Base-by-base conservation (phyloP, 331 rosid genomes). In the Pyracantha coccinea region DNA sequence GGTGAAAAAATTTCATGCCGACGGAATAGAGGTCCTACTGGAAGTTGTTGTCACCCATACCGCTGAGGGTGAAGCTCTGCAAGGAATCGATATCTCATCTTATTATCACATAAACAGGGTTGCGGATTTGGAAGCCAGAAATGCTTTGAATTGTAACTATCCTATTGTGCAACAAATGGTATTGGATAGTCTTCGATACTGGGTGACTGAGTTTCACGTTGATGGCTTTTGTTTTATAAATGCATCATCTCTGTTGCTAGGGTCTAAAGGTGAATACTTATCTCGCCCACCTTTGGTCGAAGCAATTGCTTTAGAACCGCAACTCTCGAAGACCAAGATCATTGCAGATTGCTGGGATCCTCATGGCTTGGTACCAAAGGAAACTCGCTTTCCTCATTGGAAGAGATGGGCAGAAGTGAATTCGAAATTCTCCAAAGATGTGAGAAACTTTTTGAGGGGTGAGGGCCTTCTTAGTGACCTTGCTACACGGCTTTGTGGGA, bases 401-500 rank as follows among this genome's bases (percentile, higher is more conserved):
- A 90, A 83, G 92, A 87, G 90, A 85, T 94, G 99, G 99, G 97
- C 97, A 71, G 96, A 94, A 85, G 74, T 90, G 76, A 90, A 94
- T 73, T 50, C 88, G 68, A 89, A 72, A 8, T 94, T 87, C 76
- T 85, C 92, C 71, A 72, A 58, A 6, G 93, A 89, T 23, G 86
- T 89, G 58, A 87, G 96, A 72, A 86, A 87, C 58, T 89, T 90
- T 73, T 77, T 90, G 81, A 87, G 96, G 68, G 96, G 99, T 50
- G 83, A 92, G 52, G 85, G 82, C 63, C 88, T 83, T 79, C 75
- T 89, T 16, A 87, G 97, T 75, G 63, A 85, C 84, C 99, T 92
- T 67, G 99, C 97, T 65, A 92, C 99, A 9, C 87, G 99, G 64
- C 91, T 92, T 54, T 94, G 99, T 84, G 99, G 99, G 69, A 94